A percentile compares a stretch with the other conserved stretches of the same genome.
These are phyloP conservation scores for Claviceps maximensis DNA, from an alignment of 2,329 filamentous ascomycete genomes.

Conservation along the genomic window DNA sequence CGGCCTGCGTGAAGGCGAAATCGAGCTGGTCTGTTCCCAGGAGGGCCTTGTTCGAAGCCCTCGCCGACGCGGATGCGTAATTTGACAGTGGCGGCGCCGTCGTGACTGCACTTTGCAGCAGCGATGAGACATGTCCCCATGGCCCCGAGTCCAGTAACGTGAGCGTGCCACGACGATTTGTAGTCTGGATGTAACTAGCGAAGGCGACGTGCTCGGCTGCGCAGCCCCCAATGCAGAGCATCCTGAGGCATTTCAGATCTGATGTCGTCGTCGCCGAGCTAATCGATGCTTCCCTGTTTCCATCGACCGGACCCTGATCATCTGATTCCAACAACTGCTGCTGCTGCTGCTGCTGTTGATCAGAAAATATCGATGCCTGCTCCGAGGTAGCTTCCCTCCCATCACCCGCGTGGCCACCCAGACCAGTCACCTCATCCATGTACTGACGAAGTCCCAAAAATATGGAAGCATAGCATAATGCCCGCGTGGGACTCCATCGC, in stretches of 20 bases:
- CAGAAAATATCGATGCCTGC: not conserved
- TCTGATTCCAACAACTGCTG: not conserved
- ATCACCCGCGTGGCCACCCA: not conserved
- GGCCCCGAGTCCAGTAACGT: slow-evolving; percentile 70
- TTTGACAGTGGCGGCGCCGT: slow-evolving; percentile 35
- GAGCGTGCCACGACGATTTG: slow-evolving; percentile 25
- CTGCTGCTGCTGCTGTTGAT: not conserved
- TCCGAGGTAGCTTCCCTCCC: not conserved
- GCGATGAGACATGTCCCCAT: slow-evolving; percentile 52
- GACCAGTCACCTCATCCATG: slow-evolving; percentile 15
- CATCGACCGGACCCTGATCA: not conserved
- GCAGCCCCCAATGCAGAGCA: slow-evolving; percentile 42
- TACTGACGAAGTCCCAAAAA: slow-evolving; percentile 26
- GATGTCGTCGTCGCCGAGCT: not conserved
- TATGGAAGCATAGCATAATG: slow-evolving; percentile 63
- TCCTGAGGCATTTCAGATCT: slow-evolving; percentile 16
- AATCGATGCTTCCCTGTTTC: not conserved
- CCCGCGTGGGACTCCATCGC: slow-evolving; percentile 79
- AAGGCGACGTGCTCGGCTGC: slow-evolving; percentile 49
- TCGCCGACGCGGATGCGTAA: slow-evolving; percentile 36
- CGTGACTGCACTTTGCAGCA: slow-evolving; percentile 44
- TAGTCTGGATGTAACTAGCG: slow-evolving; percentile 27
- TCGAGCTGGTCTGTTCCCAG: slow-evolving; percentile 25
- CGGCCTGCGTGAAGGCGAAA: slow-evolving; percentile 30
- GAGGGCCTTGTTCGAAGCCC: slow-evolving; percentile 31